Conservation (phyloP, 2,329 filamentous ascomycete genomes). For the Coniella lustricola region DNA sequence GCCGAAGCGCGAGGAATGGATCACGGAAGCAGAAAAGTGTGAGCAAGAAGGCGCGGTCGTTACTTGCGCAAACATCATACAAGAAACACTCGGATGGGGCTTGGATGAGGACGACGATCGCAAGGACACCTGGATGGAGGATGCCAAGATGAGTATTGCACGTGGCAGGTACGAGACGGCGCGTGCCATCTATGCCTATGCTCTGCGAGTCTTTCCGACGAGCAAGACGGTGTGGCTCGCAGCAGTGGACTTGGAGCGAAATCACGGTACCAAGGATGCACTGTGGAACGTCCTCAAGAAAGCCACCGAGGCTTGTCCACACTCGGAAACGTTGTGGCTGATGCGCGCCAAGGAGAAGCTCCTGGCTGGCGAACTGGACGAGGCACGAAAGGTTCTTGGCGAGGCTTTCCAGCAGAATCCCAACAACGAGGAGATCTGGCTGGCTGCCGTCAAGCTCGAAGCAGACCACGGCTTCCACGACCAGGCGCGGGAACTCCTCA, state of each 20-base stretch:
- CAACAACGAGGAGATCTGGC: constrained; percentile 97
- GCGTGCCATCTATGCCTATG: constrained; percentile 86
- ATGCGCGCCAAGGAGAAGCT: constrained; percentile 93
- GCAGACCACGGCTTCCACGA: constrained; percentile 79
- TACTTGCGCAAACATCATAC: constrained; percentile 84
- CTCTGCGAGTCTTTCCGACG: constrained; percentile 80
- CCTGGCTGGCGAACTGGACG: constrained; percentile 80
- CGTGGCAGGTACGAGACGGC: constrained; percentile 84
- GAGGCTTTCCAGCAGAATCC: constrained; percentile 91
- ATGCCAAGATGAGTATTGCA: constrained; percentile 75
- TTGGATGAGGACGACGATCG: constrained; percentile 95
- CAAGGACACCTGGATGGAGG: constrained; percentile 92
- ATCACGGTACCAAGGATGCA: constrained; percentile 76
- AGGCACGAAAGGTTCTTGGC: constrained; percentile 76
- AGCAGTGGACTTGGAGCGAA: constrained; percentile 84
- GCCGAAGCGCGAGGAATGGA: constrained; percentile 97
- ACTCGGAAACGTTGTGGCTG: constrained; percentile 89
- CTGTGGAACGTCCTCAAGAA: constrained; percentile 84
- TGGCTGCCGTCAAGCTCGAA: constrained; percentile 92
- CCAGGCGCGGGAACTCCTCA: constrained; percentile 73
- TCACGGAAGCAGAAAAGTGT: constrained; percentile 86
- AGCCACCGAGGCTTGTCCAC: constrained; percentile 86
- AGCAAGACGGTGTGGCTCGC: constrained; percentile 86
- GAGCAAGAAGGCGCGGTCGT: constrained; percentile 83
- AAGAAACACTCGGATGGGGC: constrained; percentile 86